Conservation (phyloP, 257 asterid species). For the Solanum acaule region DNA sequence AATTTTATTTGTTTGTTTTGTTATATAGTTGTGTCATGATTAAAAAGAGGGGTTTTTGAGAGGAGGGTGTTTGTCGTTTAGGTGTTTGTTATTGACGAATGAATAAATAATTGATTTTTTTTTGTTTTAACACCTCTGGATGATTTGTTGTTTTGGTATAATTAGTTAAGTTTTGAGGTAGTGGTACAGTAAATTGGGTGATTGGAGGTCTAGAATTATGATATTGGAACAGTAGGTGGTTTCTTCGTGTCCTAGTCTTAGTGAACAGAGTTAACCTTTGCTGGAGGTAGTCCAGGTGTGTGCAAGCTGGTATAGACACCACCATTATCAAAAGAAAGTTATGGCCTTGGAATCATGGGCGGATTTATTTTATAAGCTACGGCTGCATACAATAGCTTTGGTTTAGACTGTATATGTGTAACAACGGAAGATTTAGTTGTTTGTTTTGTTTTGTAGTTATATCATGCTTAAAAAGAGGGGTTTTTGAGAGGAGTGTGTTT, state of each 20-base stretch:
- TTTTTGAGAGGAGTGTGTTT: background rate
- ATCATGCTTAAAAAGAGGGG: background rate
- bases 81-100: background rate
- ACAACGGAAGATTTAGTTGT: background rate
- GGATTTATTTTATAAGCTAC: background rate
- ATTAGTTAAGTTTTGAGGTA: background rate
- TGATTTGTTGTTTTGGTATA: background rate
- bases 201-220: background rate
- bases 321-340: background rate
- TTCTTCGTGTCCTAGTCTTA: background rate
- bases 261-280: background rate
- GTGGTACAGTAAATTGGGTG: background rate
- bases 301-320: background rate
- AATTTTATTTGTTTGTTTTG: background rate
- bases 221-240: background rate
- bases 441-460: background rate
- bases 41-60: background rate
- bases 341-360: background rate
- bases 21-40: background rate
- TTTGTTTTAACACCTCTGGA: background rate
- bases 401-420: background rate
- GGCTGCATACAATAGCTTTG: background rate
- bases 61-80: background rate
- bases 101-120: background rate
- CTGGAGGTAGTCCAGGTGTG: background rate